Percentiles rank a stretch among this genome's conserved stretches.
These are phyloP conservation scores for Hondaea fermentalgiana DNA, from an alignment of 108 stramenopile species.

Conservation along the genomic window DNA sequence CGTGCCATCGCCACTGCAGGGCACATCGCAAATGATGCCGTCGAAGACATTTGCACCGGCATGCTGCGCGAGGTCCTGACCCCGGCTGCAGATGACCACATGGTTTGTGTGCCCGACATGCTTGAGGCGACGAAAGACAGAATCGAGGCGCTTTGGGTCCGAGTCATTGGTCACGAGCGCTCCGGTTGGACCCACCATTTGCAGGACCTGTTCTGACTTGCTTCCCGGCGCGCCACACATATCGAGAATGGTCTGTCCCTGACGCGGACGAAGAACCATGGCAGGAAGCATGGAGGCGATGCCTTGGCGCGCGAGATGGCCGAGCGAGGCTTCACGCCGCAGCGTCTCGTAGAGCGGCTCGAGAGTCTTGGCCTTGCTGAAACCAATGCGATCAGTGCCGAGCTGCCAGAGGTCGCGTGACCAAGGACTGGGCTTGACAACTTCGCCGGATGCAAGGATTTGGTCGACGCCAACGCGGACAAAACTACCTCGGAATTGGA, in stretches of 20 bases:
- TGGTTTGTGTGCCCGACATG: background rate
- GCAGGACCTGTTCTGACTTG: conserved; percentile 63
- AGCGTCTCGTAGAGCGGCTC: background rate
- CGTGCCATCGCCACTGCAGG: conserved; percentile 79
- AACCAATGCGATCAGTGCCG: background rate
- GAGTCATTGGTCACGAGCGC: conserved; percentile 71
- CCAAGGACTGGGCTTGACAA: background rate
- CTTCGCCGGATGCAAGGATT: background rate
- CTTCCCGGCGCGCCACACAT: conserved; percentile 72
- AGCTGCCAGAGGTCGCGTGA: background rate
- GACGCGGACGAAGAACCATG: background rate
- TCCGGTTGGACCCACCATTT: background rate
- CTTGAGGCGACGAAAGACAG: background rate
- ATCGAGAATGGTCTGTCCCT: conserved; percentile 52
- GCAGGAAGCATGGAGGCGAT: conserved; percentile 26
- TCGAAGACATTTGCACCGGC: conserved; percentile 34
- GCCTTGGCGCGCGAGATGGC: conserved; percentile 26
- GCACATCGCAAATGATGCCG: conserved; percentile 69
- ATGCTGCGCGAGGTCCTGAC: background rate
- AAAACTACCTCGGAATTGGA: background rate
- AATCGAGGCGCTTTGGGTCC: conserved; percentile 49
- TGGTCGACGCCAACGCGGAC: background rate
- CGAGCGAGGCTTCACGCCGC: background rate
- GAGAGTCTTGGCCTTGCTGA: background rate
- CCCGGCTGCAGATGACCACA: conserved; percentile 4